Evolutionary conservation across 352 stramenopile genomes (phyloP).

Genomic region (Phytophthora hibernalis): DNA sequence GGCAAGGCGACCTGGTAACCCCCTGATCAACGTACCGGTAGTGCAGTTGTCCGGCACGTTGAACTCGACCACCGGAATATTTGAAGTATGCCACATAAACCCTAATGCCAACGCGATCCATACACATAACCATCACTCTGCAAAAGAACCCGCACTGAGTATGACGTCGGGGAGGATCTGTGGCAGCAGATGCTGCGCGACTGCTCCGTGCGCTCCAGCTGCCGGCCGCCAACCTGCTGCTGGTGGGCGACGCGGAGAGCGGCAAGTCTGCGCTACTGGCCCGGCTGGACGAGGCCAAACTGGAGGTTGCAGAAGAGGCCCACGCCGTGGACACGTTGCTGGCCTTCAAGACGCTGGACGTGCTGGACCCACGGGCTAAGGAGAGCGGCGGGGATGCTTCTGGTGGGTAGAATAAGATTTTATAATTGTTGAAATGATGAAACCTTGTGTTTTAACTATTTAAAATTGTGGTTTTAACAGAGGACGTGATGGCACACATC

Average conservation of each 20-base stretch:
- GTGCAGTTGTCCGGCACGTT: not conserved
- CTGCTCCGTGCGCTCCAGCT: conserved; percentile 79
- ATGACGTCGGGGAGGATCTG: conserved; percentile 47
- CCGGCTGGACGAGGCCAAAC: conserved; percentile 60
- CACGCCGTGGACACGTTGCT: conserved; percentile 60
- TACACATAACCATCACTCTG: conserved; percentile 3
- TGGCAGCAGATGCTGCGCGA: conserved; percentile 89
- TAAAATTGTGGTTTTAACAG: conserved; percentile 33
- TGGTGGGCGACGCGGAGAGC: conserved; percentile 77
- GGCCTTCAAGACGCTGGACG: conserved; percentile 67
- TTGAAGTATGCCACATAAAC: not conserved
- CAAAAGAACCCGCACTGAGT: not conserved
- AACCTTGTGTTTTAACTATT: conserved; percentile 2
- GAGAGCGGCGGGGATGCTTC: conserved; percentile 54
- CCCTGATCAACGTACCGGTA: too few species aligned
- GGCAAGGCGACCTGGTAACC: too few species aligned
- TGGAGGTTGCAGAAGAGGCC: conserved; percentile 27
- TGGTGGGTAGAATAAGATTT: conserved; percentile 22
- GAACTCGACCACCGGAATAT: not conserved
- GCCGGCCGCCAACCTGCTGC: conserved; percentile 66
- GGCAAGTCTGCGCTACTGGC: conserved; percentile 76
- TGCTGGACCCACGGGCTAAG: conserved; percentile 71
- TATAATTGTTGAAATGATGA: not conserved
- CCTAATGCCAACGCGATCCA: not conserved
- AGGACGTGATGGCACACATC: conserved; percentile 82